Evolutionary conservation across 192 early-diverging fungal species (phyloP).

Genomic region (Podila verticillata): DNA sequence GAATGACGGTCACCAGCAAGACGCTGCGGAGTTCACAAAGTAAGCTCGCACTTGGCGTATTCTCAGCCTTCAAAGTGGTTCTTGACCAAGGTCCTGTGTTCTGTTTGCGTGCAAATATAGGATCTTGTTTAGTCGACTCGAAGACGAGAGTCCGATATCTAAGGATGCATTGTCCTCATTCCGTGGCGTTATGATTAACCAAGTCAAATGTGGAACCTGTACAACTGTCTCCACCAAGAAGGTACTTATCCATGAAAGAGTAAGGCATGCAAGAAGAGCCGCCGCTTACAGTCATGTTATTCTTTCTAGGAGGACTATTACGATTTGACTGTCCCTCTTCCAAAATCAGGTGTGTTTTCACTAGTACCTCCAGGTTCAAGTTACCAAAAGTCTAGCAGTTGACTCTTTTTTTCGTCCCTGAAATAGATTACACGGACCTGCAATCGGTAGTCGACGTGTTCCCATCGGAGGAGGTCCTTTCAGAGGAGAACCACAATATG

Average conservation of each 20-base stretch:
- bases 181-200: slow-evolving; percentile 36
- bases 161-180: slow-evolving; percentile 26
- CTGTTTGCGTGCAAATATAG: background rate
- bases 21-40: slow-evolving; percentile 48
- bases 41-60: background rate
- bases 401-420: background rate
- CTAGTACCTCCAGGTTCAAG: too few relatives aligned
- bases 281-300: background rate
- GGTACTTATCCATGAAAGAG: background rate
- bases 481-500: slow-evolving; percentile 24
- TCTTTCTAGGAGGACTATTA: slow-evolving; percentile 30
- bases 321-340: slow-evolving; percentile 29
- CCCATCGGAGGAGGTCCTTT: slow-evolving; percentile 28
- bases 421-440: slow-evolving; percentile 10
- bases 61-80: background rate
- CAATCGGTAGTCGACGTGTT: slow-evolving; percentile 31
- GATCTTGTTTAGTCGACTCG: slow-evolving; percentile 32
- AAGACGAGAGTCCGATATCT: slow-evolving; percentile 27
- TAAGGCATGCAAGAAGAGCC: background rate
- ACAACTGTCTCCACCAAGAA: slow-evolving; percentile 31
- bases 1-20: slow-evolving; percentile 47
- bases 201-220: slow-evolving; percentile 29
- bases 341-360: slow-evolving; percentile 19
- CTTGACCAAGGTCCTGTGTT: background rate
- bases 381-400: background rate